Evolutionary conservation across 2,329 filamentous ascomycete genomes (phyloP), one percentile per base, ranked within the genome.

Genomic region (Aureobasidium subglaciale): DNA sequence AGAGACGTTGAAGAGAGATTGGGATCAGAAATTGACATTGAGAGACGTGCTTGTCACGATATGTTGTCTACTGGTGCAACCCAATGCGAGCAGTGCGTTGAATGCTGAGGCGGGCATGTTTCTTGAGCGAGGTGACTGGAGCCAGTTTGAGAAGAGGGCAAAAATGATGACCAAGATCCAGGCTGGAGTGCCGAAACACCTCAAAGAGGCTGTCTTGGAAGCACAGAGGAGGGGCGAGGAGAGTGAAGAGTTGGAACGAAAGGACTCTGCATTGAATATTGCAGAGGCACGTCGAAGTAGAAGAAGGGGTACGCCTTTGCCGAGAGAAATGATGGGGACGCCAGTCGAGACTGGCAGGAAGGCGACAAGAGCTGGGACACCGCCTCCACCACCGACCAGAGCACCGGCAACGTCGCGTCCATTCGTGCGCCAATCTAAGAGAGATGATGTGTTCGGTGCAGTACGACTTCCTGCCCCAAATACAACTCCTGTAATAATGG

Each of bases 1-100:
- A 3, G 82, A 85, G 68, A 85, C 82, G 2, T 64, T 85, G 41
- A 85, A 85, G 69, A 73, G 80, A 43, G 82, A 84, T 62, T 85
- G 82, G 82, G 76, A 79, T 56, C 70, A 74, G 13, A 77, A 72
- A 25, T 67, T 85, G 59, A 84, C 79, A 24, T 64, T 85, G 48
- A 70, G 78, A 43, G 80, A 85, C 69, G 80, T 85, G 3, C 67
- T 85, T 16, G 68, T 77, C 20, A 80, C 81, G 0, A 84, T 85
- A 56, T 79, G 75, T 2, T 85, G 82, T 67, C 70, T 85, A 22
- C 69, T 85, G 25, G 83, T 85, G 54, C 78, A 83, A 54, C 82
- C 82, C 1, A 85, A 85, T 62, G 81, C 82, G 0, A 82, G 83
- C 59, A 84, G 80, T 56, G 82, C 82, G 7, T 68, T 85, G 59